phyloP scores from a whole-genome alignment of 139 green algal species.

The Micractinium sp. region DNA sequence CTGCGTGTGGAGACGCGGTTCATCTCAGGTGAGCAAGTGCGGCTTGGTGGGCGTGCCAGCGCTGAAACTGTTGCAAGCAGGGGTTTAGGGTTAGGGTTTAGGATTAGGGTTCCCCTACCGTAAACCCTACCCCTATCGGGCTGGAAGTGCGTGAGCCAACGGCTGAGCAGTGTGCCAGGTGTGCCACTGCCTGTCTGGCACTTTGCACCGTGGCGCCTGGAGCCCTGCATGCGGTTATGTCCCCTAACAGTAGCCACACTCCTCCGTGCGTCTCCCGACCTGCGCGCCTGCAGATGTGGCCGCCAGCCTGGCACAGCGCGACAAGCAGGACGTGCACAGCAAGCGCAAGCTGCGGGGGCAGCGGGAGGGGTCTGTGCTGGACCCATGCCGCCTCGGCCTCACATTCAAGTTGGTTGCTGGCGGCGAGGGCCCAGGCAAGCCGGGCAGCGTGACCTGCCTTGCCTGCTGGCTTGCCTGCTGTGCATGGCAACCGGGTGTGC shows the following conservation, averaged over 20 bases:
- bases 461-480: background rate
- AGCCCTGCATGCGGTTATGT: no score
- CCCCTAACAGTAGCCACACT: no score
- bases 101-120: no score
- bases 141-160: background rate
- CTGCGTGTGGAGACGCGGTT: conserved; percentile 52
- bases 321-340: conserved; percentile 21
- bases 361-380: conserved; percentile 58
- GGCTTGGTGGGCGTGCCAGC: background rate
- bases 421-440: background rate
- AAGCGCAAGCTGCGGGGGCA: conserved; percentile 41
- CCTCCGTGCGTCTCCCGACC: background rate
- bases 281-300: conserved; percentile 10
- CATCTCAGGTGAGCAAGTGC: background rate
- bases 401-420: conserved; percentile 40
- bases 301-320: conserved; percentile 9
- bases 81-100: no score
- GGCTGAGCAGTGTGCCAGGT: background rate
- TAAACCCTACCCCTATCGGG: no score
- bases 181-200: background rate
- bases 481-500: background rate
- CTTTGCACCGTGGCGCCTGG: no score
- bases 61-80: no score
- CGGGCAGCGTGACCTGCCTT: background rate
- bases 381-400: conserved; percentile 55